Conservation (phyloP, 1,139 yeast genomes). For the Diutina ranongensis region DNA sequence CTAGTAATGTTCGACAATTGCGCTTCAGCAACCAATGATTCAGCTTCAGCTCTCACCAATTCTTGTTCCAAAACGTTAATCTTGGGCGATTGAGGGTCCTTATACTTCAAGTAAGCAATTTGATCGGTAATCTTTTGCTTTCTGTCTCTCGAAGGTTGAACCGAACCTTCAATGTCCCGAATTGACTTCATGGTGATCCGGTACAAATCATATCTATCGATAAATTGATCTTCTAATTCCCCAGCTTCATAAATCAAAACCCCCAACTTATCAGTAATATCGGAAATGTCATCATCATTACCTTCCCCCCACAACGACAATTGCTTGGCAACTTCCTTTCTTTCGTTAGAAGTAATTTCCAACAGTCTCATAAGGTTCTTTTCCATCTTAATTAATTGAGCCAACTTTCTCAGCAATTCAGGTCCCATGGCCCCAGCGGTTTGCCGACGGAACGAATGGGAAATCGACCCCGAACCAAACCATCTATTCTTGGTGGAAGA, state of each 20-base stretch:
- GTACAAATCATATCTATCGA: constrained; percentile 96
- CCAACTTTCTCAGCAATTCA: constrained; percentile 82
- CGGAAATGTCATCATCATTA: constrained; percentile 93
- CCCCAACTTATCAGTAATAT: constrained; percentile 94
- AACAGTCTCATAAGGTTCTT: constrained; percentile 91
- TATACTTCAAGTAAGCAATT: constrained; percentile 94
- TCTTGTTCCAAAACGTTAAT: constrained; percentile 94
- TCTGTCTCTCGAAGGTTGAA: constrained; percentile 96
- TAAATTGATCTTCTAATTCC: constrained; percentile 95
- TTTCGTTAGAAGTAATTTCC: constrained; percentile 88
- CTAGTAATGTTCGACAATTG: constrained; percentile 96
- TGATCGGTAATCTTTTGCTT: constrained; percentile 96
- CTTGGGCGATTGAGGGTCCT: constrained; percentile 96
- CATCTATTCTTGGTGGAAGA: constrained; percentile 75
- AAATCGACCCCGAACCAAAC: constrained; percentile 83
- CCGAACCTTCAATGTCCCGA: constrained; percentile 94
- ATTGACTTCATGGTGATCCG: constrained; percentile 90
- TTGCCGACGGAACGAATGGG: constrained; percentile 70
- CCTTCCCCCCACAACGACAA: constrained; percentile 97
- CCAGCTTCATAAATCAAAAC: constrained; percentile 93
- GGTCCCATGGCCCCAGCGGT: constrained; percentile 95
- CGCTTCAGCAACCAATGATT: constrained; percentile 97
- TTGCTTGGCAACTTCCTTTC: constrained; percentile 95
- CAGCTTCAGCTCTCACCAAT: constrained; percentile 98
- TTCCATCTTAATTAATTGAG: constrained; percentile 89